Evolutionary conservation across 768 basidiomycete species (phyloP).

Genomic region (Leucosporidium yakuticum): DNA sequence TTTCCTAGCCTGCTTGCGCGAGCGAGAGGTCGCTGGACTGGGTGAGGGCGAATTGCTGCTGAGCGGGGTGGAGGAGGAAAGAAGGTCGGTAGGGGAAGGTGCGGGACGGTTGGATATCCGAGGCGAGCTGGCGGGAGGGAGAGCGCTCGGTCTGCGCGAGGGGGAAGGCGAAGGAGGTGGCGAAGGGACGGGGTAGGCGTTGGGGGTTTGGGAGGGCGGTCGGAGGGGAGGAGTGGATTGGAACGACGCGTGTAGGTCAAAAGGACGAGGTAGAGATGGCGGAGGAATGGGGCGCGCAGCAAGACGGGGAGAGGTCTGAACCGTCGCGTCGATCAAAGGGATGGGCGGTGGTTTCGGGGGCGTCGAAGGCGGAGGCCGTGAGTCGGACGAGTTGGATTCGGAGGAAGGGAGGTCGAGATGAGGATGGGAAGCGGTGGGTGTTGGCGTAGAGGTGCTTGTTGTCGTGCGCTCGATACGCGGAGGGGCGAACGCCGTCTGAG

Average conservation of each 20-base stretch:
- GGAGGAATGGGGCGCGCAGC: neutral
- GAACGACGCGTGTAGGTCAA: constrained; percentile 32
- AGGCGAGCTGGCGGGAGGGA: neutral
- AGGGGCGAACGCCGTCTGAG: neutral
- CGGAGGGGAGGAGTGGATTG: constrained; percentile 13
- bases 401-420: neutral
- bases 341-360: neutral
- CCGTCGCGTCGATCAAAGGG: neutral
- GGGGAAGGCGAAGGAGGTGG: constrained; percentile 1
- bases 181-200: neutral
- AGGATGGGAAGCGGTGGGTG: neutral
- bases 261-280: neutral
- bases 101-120: neutral
- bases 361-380: no score
- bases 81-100: neutral
- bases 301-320: constrained; percentile 3
- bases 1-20: neutral
- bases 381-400: neutral
- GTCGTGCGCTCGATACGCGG: neutral
- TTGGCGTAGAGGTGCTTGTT: neutral
- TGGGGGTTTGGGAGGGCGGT: neutral
- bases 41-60: neutral
- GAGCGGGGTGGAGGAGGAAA: neutral
- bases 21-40: neutral
- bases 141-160: neutral